Evolutionary conservation across 108 stramenopile genomes (phyloP).

Genomic region (Nannochloropsis gaditana): DNA sequence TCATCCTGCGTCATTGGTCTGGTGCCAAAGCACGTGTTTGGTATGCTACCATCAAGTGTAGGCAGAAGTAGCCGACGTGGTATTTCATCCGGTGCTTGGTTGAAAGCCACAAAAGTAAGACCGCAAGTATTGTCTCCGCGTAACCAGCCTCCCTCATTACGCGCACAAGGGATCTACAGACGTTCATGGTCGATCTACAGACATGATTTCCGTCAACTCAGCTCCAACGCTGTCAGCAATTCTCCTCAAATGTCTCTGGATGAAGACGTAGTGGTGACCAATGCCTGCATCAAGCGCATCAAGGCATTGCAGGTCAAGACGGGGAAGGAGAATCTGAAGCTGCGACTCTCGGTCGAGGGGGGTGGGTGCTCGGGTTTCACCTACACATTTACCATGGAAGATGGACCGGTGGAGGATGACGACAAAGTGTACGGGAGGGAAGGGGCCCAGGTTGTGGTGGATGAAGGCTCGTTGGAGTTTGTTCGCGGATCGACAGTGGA

Average conservation of each 20-base stretch:
- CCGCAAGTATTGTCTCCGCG: too few species aligned
- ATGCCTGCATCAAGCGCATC: conserved; percentile 41
- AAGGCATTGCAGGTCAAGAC: conserved; percentile 47
- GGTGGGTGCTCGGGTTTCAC: conserved; percentile 61
- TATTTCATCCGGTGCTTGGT: too few species aligned
- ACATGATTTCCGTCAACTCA: neutral
- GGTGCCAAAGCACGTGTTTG: too few species aligned
- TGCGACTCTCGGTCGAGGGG: conserved; percentile 57
- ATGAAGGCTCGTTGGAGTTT: conserved; percentile 65
- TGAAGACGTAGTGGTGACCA: conserved; percentile 18
- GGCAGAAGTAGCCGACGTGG: too few species aligned
- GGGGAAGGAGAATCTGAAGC: conserved; percentile 42
- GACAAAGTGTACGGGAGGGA: conserved; percentile 47
- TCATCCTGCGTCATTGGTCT: too few species aligned
- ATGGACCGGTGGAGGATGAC: conserved; percentile 21
- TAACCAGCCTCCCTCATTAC: too few species aligned
- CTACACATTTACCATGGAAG: conserved; percentile 55
- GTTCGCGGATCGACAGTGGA: conserved; percentile 83
- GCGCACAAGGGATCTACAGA: too few species aligned
- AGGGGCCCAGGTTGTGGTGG: conserved; percentile 52
- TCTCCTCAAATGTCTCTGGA: neutral
- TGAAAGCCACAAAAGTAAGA: too few species aligned
- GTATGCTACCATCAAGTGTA: too few species aligned
- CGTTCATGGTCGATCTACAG: too few species aligned
- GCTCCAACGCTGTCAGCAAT: neutral